Base-by-base conservation (phyloP, 1,284 basidiomycete species). In the Marasmius fiardii region DNA sequence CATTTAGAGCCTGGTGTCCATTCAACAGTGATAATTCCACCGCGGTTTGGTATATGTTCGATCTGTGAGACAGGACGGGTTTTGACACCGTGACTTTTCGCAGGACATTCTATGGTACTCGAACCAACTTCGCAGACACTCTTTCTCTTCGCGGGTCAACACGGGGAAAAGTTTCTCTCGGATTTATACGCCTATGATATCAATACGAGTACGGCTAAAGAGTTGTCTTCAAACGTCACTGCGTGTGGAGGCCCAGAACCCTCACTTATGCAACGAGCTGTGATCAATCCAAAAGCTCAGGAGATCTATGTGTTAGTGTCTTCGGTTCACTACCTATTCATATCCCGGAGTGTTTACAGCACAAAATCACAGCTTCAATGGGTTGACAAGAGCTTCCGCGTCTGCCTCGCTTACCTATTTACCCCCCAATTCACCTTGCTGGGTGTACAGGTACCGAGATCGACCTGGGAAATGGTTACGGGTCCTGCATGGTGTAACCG, bases 41-140 rank as follows among this genome's bases (percentile, higher is more conserved):
- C 83, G 12, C 85, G 88, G 26, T 88, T 77, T 59, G 88, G 85
- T 85, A 63, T 53, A 70, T 55, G 2, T 35, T 31, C 28, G 10
- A 31, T 50, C 6, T 33, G 8, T 53, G 18, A 52, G n/a, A 43
- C 44, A 33, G 41, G 14, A 18, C 37, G 34, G 43, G 39, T 47
- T 31, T 39, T 12, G 6, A 43, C 49, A 28, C 31, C 21, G 23
- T 33, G 55, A 49, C 54, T 50, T 43, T 37, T 23, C 14, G 31
- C 51, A 86, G 86, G 87, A 0, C 89, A 92, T 68, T 88, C 86
- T 0, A 91, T 91, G 89, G 79, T 90, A 1, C 73, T 90, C 24
- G 89, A 91, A 57, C 74, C 83, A 1, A 67, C 64, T 12, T 71
- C 77, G 1, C 79, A 78, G 47, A 81, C 75, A 0, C 73, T 91